A percentile compares a stretch with the other conserved stretches of the same genome.
phyloP scores from a whole-genome alignment of 2,329 filamentous ascomycete genomes.

The Alternaria novae-zelandiae region DNA sequence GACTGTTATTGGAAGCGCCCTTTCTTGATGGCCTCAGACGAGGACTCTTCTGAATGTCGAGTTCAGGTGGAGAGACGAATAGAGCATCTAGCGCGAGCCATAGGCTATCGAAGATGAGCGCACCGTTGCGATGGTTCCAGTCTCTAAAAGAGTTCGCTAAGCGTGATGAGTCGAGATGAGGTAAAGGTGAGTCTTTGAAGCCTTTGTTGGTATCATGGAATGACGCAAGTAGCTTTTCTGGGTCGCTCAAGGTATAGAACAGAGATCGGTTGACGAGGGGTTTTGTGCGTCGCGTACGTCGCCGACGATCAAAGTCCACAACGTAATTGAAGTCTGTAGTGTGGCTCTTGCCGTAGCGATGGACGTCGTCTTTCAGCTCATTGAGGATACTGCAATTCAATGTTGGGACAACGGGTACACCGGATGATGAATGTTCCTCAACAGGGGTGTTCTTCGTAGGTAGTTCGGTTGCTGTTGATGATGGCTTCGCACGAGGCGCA shows the following conservation, averaged over 20 bases:
- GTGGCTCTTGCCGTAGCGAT: conserved; percentile 18
- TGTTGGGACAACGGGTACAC: conserved; percentile 27
- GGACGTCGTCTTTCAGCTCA: conserved; percentile 34
- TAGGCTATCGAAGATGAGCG: conserved; percentile 47
- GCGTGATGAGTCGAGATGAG: conserved; percentile 42
- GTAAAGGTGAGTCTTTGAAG: conserved; percentile 38
- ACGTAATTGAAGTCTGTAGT: conserved; percentile 18
- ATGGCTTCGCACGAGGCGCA: not conserved
- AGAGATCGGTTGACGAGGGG: conserved; percentile 42
- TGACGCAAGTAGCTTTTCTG: conserved; percentile 42
- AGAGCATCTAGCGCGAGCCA: conserved; percentile 41
- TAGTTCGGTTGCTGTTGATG: not conserved
- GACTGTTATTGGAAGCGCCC: not conserved
- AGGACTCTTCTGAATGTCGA: conserved; percentile 35
- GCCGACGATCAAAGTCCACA: conserved; percentile 27
- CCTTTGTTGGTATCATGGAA: conserved; percentile 36
- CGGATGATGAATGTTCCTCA: not conserved
- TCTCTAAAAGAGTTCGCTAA: conserved; percentile 41
- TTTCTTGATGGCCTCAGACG: conserved; percentile 27
- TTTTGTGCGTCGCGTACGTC: conserved; percentile 18
- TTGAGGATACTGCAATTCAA: conserved; percentile 39
- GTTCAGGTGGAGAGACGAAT: conserved; percentile 44
- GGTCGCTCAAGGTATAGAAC: conserved; percentile 42
- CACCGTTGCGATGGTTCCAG: conserved; percentile 43
- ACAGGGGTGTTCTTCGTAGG: not conserved